phyloP scores from a whole-genome alignment of 306 rosid species.

The Medicago ruthenica region DNA sequence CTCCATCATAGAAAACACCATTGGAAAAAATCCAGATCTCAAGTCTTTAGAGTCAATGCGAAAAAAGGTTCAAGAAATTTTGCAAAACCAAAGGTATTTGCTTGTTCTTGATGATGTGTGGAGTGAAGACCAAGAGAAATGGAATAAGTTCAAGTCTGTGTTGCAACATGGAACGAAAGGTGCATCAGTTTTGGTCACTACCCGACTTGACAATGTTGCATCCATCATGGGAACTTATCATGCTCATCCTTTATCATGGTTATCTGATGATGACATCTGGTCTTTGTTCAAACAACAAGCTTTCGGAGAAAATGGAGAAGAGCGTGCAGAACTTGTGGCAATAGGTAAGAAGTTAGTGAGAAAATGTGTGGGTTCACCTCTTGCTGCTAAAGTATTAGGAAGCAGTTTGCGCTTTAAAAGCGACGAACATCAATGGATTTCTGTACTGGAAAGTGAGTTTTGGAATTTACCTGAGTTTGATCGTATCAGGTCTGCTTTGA shows the following conservation, averaged over 20 bases:
- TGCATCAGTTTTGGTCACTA: background rate
- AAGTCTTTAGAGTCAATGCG: no score
- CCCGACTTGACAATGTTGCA: background rate
- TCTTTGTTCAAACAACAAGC: background rate
- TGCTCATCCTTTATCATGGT: background rate
- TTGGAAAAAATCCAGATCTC: no score
- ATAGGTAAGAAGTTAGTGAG: background rate
- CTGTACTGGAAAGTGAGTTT: background rate
- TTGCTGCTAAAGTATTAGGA: background rate
- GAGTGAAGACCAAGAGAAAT: background rate
- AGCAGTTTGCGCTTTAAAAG: background rate
- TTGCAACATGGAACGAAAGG: background rate
- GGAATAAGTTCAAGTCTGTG: background rate
- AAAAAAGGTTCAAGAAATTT: no score
- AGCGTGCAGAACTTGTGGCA: background rate
- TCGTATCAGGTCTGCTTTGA: background rate
- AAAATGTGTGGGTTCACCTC: background rate
- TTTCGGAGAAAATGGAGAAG: background rate
- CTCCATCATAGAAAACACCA: no score
- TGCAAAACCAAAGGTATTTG: background rate
- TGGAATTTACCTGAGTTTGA: background rate
- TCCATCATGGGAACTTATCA: background rate
- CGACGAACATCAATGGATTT: background rate
- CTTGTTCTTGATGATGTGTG: background rate
- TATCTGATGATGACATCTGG: background rate